phyloP scores from a whole-genome alignment of 106 monocot genomes.

The Cymbidium sinense region DNA sequence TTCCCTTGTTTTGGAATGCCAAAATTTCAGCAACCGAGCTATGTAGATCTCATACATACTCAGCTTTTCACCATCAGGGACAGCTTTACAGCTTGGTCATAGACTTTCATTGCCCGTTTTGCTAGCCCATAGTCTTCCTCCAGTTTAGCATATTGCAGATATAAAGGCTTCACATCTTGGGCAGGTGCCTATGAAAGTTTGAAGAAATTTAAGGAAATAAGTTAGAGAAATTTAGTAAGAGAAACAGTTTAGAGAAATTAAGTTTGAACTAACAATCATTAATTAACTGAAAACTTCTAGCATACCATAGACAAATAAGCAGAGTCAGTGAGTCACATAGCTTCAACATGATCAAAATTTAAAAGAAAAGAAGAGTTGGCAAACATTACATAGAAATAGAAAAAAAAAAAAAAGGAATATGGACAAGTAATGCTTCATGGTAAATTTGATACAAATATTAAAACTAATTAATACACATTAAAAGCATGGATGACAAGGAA shows the following conservation, averaged over 20 bases:
- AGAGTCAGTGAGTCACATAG: not conserved
- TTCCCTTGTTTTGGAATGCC: conserved; percentile 95
- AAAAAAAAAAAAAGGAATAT: not conserved
- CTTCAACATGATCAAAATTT: not conserved
- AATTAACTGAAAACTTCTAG: not conserved
- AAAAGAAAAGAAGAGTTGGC: not conserved
- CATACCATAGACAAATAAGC: not conserved
- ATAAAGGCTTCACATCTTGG: conserved; percentile 78
- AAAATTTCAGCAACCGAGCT: conserved; percentile 88
- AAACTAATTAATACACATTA: not conserved
- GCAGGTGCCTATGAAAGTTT: conserved; percentile 61
- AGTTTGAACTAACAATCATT: not conserved
- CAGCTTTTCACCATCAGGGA: conserved; percentile 74
- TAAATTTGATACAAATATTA: not conserved
- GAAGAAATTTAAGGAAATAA: too few relatives aligned
- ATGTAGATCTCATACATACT: conserved; percentile 98
- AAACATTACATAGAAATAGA: not conserved
- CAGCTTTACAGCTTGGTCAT: conserved; percentile 89
- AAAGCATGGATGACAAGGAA: not conserved
- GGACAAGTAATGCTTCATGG: not conserved
- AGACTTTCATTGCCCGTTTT: conserved; percentile 90
- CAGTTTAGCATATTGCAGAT: conserved; percentile 90
- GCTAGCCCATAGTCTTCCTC: conserved; percentile 93
- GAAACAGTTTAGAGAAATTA: too few relatives aligned
- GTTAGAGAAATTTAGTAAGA: not conserved